Percentiles rank a stretch among this genome's conserved stretches.
Conservation (phyloP, 192 early-diverging fungal species). For the Coemansia sp. region DNA sequence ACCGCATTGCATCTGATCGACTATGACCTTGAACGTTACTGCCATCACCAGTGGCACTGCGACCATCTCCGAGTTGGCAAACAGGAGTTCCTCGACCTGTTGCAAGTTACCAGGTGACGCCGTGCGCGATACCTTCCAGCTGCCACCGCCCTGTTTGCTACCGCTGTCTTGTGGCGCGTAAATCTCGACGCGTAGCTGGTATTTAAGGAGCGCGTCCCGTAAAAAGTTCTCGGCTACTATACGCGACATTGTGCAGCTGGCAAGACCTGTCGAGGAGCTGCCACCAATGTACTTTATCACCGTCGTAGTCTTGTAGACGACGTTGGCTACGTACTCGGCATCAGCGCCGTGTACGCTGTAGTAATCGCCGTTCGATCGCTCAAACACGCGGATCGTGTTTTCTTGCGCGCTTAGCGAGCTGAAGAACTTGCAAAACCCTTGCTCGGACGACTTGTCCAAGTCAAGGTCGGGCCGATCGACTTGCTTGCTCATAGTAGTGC, state of each 20-base stretch:
- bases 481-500: constrained; percentile 29
- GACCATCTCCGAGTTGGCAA: constrained; percentile 71
- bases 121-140: constrained; percentile 60
- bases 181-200: constrained; percentile 83
- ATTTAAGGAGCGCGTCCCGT: constrained; percentile 75
- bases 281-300: constrained; percentile 90
- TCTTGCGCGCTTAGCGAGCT: constrained; percentile 24
- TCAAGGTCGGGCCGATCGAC: constrained; percentile 37
- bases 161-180: constrained; percentile 62
- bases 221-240: constrained; percentile 78
- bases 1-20: constrained; percentile 60
- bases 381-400: constrained; percentile 58
- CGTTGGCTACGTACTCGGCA: constrained; percentile 83
- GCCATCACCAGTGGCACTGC: constrained; percentile 83
- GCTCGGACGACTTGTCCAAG: constrained; percentile 47
- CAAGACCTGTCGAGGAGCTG: constrained; percentile 63
- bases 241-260: constrained; percentile 80
- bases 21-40: constrained; percentile 58
- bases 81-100: constrained; percentile 90
- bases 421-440: constrained; percentile 52
- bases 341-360: constrained; percentile 92
- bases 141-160: constrained; percentile 11
- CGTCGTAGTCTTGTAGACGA: constrained; percentile 88
- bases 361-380: constrained; percentile 65
- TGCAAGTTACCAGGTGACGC: constrained; percentile 97